phyloP scores from a whole-genome alignment of 129 eudicot species.

The Tanacetum coccineum region DNA sequence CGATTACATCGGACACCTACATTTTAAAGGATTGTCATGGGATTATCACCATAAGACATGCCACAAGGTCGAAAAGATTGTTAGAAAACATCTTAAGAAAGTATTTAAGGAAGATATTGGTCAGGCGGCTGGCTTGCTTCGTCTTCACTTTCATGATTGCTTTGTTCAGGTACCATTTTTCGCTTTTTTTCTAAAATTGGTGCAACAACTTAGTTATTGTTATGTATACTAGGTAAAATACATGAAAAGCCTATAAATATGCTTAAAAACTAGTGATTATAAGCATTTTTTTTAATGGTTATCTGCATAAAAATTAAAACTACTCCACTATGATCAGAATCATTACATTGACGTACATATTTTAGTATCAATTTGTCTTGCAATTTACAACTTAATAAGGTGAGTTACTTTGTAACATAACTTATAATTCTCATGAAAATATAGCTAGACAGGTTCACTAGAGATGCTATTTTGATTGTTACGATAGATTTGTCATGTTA shows the following conservation, averaged over 20 bases:
- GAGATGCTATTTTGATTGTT: too few species aligned
- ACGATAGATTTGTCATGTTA: too few species aligned
- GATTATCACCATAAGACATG: conserved; percentile 41
- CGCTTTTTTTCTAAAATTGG: too few species aligned
- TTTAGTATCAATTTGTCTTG: too few species aligned
- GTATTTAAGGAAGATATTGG: conserved; percentile 48
- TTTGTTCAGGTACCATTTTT: conserved; percentile 48
- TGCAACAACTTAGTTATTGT: too few species aligned
- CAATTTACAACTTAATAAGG: too few species aligned
- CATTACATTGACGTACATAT: too few species aligned
- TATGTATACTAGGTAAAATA: not conserved
- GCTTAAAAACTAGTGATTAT: not conserved
- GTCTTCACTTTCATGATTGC: conserved; percentile 70
- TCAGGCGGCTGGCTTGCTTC: conserved; percentile 72
- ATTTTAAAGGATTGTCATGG: conserved; percentile 45
- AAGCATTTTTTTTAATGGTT: not conserved
- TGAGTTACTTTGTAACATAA: too few species aligned
- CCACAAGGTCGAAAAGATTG: conserved; percentile 41
- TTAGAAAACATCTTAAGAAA: conserved; percentile 47
- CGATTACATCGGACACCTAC: conserved; percentile 35
- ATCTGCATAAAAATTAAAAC: too few species aligned
- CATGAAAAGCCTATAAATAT: not conserved
- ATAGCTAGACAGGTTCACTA: too few species aligned
- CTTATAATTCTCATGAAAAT: too few species aligned
- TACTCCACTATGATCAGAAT: too few species aligned